Evolutionary conservation across 352 stramenopile species (phyloP).

Genomic region (Peronosclerospora sorghi): DNA sequence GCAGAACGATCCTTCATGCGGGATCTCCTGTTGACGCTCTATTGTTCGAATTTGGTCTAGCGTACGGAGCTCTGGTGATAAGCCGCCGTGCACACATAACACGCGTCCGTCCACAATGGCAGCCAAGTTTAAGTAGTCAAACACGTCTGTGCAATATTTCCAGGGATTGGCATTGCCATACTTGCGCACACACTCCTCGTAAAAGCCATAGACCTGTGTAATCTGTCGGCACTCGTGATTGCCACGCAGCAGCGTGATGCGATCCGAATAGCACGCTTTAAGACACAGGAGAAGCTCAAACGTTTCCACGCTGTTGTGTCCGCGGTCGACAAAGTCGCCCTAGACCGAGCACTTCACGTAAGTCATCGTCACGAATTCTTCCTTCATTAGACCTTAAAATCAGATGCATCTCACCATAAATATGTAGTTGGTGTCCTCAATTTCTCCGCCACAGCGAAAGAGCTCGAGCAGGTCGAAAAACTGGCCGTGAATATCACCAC

Average conservation of each 20-base stretch:
- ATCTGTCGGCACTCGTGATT: conserved; percentile 92
- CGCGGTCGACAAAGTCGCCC: conserved; percentile 86
- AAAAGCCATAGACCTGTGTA: conserved; percentile 96
- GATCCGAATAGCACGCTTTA: conserved; percentile 77
- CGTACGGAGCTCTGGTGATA: conserved; percentile 91
- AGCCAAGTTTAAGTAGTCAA: conserved; percentile 92
- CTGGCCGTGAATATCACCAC: conserved; percentile 85
- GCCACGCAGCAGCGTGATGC: conserved; percentile 79
- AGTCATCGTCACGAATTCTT: neutral
- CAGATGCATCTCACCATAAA: conserved; percentile 61
- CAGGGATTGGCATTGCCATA: conserved; percentile 94
- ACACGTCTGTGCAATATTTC: conserved; percentile 94
- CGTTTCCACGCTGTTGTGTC: conserved; percentile 86
- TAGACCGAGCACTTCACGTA: conserved; percentile 14
- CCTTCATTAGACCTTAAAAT: neutral
- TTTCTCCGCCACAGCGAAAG: conserved; percentile 76
- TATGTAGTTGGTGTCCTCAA: conserved; percentile 84
- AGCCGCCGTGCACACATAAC: conserved; percentile 91
- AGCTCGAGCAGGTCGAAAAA: conserved; percentile 86
- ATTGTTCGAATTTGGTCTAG: conserved; percentile 94
- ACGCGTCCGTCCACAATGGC: conserved; percentile 89
- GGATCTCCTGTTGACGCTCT: conserved; percentile 93
- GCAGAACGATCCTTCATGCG: conserved; percentile 92
- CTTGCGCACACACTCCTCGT: conserved; percentile 95
- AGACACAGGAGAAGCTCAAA: conserved; percentile 84